Conservation (phyloP, 306 rosid genomes). For the Vigna reflexopilosa region DNA sequence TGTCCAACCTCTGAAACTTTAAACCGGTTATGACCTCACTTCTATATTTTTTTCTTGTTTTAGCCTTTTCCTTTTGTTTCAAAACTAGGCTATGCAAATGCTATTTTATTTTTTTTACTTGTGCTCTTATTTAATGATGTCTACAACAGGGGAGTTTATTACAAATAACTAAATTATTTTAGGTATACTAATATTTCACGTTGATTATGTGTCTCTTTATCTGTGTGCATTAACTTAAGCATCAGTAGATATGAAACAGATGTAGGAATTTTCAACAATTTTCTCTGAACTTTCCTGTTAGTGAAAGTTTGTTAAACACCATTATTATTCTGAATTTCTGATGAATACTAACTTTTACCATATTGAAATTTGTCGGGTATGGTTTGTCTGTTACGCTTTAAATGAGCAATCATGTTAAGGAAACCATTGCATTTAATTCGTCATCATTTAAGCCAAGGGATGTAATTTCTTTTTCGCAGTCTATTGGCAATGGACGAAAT, state of each 20-base stretch:
- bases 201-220: neutral
- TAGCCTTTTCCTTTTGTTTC: neutral
- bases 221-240: neutral
- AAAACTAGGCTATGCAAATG: neutral
- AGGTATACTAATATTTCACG: neutral
- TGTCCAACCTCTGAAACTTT: neutral
- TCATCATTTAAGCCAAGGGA: neutral
- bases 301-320: neutral
- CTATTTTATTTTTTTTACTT: neutral
- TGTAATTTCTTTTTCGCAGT: neutral
- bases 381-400: neutral
- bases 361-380: conserved; percentile 8
- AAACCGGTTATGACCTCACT: neutral
- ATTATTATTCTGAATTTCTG: conserved; percentile 5
- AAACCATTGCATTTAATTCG: conserved; percentile 20
- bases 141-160: neutral
- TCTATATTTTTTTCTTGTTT: neutral
- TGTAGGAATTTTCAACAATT: neutral
- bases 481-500: neutral
- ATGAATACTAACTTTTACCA: neutral
- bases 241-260: neutral
- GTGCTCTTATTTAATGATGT: neutral
- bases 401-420: neutral
- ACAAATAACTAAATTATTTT: neutral
- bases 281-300: neutral